A percentile compares a stretch with the other conserved stretches of the same genome.
These are phyloP conservation scores for Casuarina equisetifolia DNA, from an alignment of 306 rosid genomes.

Conservation along the genomic window DNA sequence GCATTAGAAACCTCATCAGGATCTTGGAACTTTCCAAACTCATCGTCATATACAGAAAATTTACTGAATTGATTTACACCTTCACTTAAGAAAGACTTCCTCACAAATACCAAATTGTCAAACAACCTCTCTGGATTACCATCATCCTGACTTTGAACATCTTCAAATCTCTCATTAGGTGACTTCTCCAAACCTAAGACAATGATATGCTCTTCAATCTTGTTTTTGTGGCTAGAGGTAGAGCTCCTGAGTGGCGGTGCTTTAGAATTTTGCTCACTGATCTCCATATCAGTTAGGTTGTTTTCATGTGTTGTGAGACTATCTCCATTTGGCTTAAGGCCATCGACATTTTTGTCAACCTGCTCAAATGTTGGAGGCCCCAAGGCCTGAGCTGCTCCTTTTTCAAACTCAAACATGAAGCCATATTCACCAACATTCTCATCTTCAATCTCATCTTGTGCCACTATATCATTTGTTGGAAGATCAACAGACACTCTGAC, in stretches of 20 bases:
- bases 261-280: conserved; percentile 52
- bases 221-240: conserved; percentile 39
- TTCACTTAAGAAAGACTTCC: conserved; percentile 49
- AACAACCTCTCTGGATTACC: conserved; percentile 30
- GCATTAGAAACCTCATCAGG: conserved; percentile 39
- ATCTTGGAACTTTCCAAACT: conserved; percentile 66
- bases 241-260: conserved; percentile 34
- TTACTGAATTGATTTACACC: conserved; percentile 40
- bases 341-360: conserved; percentile 50
- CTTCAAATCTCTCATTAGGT: conserved; percentile 44
- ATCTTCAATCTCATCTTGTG: conserved; percentile 52
- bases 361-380: conserved; percentile 90
- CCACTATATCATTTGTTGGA: conserved; percentile 41
- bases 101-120: conserved; percentile 62
- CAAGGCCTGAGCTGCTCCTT: conserved; percentile 84
- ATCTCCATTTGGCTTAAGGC: conserved; percentile 40
- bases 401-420: conserved; percentile 66
- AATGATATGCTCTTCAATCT: conserved; percentile 41
- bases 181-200: conserved; percentile 39
- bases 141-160: conserved; percentile 25
- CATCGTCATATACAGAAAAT: conserved; percentile 56
- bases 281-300: conserved; percentile 39
- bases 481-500: conserved; percentile 63
- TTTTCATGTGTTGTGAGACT: conserved; percentile 37
- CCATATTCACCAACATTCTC: conserved; percentile 81